Conservation (phyloP, 441 rosid genomes). For the Syzygium malaccense region DNA sequence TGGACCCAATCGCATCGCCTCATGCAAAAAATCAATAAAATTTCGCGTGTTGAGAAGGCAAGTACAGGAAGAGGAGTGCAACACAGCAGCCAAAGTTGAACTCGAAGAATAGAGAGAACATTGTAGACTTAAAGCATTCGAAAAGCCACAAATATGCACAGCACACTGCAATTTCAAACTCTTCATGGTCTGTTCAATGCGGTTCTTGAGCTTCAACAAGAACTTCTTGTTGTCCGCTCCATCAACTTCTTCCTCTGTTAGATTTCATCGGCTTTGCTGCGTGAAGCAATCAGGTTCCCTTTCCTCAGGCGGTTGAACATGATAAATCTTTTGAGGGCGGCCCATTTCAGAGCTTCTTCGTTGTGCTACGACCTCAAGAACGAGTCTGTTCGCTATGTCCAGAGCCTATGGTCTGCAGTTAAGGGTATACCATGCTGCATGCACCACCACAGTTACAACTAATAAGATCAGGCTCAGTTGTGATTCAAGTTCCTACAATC, state of each 20-base stretch:
- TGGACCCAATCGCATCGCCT: background rate
- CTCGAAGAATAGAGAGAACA: background rate
- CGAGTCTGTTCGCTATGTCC: background rate
- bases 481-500: background rate
- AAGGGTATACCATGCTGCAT: background rate
- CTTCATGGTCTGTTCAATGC: background rate
- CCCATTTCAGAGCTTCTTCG: no score
- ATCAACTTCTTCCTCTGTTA: no score
- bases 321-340: no score
- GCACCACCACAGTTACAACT: background rate
- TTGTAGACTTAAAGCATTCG: background rate
- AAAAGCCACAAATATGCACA: background rate
- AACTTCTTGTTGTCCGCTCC: no score
- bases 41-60: background rate
- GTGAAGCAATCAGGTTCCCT: no score
- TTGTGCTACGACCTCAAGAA: no score
- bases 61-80: background rate
- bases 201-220: no score
- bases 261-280: no score
- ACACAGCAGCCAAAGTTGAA: background rate
- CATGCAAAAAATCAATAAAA: background rate
- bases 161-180: background rate
- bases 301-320: no score
- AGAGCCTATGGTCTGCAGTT: background rate
- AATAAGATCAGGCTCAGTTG: background rate